Conservation (phyloP, 352 stramenopile genomes). For the Pythium guiyangense region DNA sequence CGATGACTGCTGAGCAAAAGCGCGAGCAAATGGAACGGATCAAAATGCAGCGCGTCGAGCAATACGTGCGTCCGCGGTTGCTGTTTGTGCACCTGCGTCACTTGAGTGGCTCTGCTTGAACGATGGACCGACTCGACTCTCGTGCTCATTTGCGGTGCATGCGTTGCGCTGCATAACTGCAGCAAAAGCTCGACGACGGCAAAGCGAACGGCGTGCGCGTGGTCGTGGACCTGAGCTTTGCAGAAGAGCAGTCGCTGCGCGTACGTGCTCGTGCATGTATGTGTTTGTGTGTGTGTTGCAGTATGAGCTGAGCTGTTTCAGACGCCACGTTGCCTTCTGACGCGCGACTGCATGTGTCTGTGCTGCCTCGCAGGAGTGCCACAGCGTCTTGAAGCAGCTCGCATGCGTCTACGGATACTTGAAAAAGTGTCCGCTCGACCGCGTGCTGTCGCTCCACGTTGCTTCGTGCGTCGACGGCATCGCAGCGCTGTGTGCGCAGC, state of each 20-base stretch:
- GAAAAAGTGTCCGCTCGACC: slow-evolving; percentile 61
- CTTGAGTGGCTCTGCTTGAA: neutral
- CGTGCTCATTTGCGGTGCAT: neutral
- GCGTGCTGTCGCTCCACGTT: slow-evolving; percentile 55
- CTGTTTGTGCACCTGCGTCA: neutral
- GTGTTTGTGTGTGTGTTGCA: neutral
- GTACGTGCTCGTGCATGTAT: too few species aligned
- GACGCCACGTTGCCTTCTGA: neutral
- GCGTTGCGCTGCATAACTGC: neutral
- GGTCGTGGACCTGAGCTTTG: slow-evolving; percentile 68
- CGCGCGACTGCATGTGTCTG: neutral
- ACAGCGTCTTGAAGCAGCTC: slow-evolving; percentile 83
- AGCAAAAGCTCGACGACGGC: slow-evolving; percentile 73
- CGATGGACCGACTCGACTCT: neutral
- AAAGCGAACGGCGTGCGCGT: slow-evolving; percentile 37
- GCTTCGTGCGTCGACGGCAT: slow-evolving; percentile 37
- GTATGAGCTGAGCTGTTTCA: neutral
- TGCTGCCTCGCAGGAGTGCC: slow-evolving; percentile 34
- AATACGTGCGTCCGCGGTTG: slow-evolving; percentile 44
- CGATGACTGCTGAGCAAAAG: slow-evolving; percentile 41
- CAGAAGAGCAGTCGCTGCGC: slow-evolving; percentile 31
- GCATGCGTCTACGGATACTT: slow-evolving; percentile 72
- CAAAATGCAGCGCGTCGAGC: slow-evolving; percentile 70
- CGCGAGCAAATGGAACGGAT: slow-evolving; percentile 46
- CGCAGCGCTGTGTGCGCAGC: slow-evolving; percentile 27